Base-by-base conservation (phyloP, 257 asterid genomes). In the Haberlea rhodopensis region DNA sequence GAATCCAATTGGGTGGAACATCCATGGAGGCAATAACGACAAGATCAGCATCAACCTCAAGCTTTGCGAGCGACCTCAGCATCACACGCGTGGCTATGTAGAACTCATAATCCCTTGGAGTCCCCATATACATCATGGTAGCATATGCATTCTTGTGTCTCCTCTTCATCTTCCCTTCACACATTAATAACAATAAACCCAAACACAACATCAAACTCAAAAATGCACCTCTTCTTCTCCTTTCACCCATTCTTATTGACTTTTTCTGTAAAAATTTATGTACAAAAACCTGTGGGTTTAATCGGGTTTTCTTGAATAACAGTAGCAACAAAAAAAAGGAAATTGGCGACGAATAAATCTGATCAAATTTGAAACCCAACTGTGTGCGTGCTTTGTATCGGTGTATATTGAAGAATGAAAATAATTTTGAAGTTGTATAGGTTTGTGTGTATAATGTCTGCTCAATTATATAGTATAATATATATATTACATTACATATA, bases 121-220 rank as follows among this genome's bases (percentile, higher is more conserved):
- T 91, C 0, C 98, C 98, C 98, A 89, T 91, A 32, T 91, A 91
- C 95, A 91, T 91, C 98, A 91, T 91, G 5, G 98, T 91, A 1
- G 95, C 96, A 63, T 91, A 91, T 0, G 98, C 98, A 75, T 85
- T 80, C 34, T 64, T 77, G 68, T 82, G 85, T 16, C 15, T 28
- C 62, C 51, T 16, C 20, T 43, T 3, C 48, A 6, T 37, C 48
- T 37, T 16, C 51, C 7, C 51, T 16, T 43, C 0, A 8, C 51
- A 43, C 51, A 5, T 4, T 13, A 16, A 15, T 5, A 43, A 15
- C 19, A 43, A 16, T 15, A 43, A 43, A 43, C 51, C 20, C 51
- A 43, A 16, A 43, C 2, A 1, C 20, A 43, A 16, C 2, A 15
- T 20, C 19, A 43, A 16, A 1, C 51, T 43, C 20, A 43, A 1